Base-by-base conservation (phyloP, 352 stramenopile species). In the Peronospora tabacina region DNA sequence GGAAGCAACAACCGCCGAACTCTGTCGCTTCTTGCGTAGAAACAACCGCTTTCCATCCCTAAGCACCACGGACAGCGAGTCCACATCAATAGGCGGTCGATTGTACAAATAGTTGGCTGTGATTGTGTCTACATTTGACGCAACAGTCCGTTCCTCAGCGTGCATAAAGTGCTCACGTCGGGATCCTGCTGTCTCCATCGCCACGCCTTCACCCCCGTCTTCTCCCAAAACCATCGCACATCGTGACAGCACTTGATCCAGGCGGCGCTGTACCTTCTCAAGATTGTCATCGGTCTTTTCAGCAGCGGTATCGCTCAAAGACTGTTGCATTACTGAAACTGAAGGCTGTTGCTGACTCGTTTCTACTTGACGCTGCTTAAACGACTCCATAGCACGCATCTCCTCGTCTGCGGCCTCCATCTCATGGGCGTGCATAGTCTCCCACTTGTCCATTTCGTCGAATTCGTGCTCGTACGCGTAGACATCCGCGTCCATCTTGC, bases 381-480 rank as follows among this genome's bases (percentile, higher is more conserved):
- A 76, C 22, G 55, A 59, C 51, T 82, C 72, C 73, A 85, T 77
- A 8, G 62, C 71, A 8, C 44, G 58, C 48, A 87, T 66, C 61
- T 73, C 73, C 40, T 88, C 81, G 42, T 88, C 69, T 0, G 65
- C 72, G 6, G 76, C 78, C 58, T 93, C 84, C 63, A 93, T 83
- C 54, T 88, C 81, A 42, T 86, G 67, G 15, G 63, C 71, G 33
- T 90, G 77, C 69, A 88, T 86, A n/a, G 60, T 52, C 44, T 93
- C 82, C 82, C 82, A 94, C 58, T 95, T 82, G 39, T 92, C 80
- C 52, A 72, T 61, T 53, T 82, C 75, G 22, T 79, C 46, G 33
- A 89, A 55, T 64, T 92, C 80, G 55, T 86, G 67, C 64, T 93
- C 76, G 57, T 77, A 87, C 61, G 79, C 75, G 38, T 81, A 84